Percentiles rank a stretch among this genome's conserved stretches.
Evolutionary conservation across 2,329 filamentous ascomycete genomes (phyloP).

Genomic region (Colletotrichum simmondsii): DNA sequence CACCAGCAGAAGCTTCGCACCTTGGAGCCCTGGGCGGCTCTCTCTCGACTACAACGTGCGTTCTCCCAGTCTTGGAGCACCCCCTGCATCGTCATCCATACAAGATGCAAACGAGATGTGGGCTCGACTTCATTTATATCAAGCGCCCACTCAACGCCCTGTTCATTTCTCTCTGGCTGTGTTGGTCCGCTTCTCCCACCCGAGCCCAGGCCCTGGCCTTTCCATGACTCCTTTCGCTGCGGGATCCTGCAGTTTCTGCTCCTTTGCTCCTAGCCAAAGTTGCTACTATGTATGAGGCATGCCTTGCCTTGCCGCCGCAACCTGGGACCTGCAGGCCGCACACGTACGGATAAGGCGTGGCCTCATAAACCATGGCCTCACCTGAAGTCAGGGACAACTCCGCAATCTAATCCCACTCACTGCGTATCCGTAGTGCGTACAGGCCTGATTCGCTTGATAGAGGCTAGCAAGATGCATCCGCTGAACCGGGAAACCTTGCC

Average conservation of each 20-base stretch:
- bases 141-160: constrained; percentile 23
- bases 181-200: constrained; percentile 10
- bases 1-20: constrained; percentile 15
- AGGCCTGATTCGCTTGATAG: not conserved
- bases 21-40: not conserved
- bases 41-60: not conserved
- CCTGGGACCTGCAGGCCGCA: constrained; percentile 5
- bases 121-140: constrained; percentile 21
- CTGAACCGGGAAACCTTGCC: constrained; percentile 24
- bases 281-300: not conserved
- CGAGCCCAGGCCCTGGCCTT: constrained; percentile 2
- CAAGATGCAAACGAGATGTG: constrained; percentile 30
- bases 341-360: constrained; percentile 6
- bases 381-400: constrained; percentile 32
- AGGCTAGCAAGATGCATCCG: not conserved
- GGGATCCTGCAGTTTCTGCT: not conserved
- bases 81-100: constrained; percentile 30
- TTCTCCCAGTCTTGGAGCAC: not conserved
- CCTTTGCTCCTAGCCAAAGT: not conserved
- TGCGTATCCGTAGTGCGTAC: not conserved
- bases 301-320: constrained; percentile 20
- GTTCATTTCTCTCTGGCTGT: constrained; percentile 9
- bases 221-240: constrained; percentile 10
- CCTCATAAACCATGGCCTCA: constrained; percentile 29
- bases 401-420: constrained; percentile 21